A percentile compares a stretch with the other conserved stretches of the same genome.
phyloP scores from a whole-genome alignment of 176 grass and related monocot species.

The Cenchrus americanus region DNA sequence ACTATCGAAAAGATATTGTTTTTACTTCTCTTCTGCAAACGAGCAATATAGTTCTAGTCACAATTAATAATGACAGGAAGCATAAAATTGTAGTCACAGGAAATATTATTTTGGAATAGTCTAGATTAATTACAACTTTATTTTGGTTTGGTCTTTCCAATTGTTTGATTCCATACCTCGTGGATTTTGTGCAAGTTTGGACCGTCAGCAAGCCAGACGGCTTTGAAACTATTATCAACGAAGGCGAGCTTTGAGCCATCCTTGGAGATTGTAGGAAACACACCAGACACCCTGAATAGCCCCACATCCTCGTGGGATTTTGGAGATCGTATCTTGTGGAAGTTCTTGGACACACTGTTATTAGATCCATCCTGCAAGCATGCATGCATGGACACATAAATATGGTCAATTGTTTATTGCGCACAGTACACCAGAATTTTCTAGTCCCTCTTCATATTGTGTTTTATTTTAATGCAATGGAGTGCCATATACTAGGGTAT shows the following conservation, averaged over 20 bases:
- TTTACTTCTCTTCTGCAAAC: no score
- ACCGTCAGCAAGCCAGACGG: constrained; percentile 47
- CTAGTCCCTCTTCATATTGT: no score
- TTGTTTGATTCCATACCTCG: background rate
- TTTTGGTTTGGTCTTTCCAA: no score
- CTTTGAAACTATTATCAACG: constrained; percentile 58
- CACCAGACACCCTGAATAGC: constrained; percentile 39
- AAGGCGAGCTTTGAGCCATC: constrained; percentile 54
- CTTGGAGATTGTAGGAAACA: constrained; percentile 52
- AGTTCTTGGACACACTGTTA: background rate
- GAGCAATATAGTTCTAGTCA: no score
- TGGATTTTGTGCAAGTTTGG: constrained; percentile 1
- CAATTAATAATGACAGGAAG: no score
- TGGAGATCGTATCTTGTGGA: constrained; percentile 27
- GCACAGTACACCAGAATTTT: no score
- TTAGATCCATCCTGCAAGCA: background rate
- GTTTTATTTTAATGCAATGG: no score
- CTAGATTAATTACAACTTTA: no score
- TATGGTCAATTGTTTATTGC: background rate
- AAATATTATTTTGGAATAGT: no score
- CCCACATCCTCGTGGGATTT: background rate
- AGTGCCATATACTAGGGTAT: no score
- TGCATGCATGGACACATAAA: background rate
- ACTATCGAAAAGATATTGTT: constrained; percentile 20
- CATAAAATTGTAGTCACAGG: no score